Conservation (phyloP, 2,329 filamentous ascomycete genomes). For the Dryadomyces sulphureus region DNA sequence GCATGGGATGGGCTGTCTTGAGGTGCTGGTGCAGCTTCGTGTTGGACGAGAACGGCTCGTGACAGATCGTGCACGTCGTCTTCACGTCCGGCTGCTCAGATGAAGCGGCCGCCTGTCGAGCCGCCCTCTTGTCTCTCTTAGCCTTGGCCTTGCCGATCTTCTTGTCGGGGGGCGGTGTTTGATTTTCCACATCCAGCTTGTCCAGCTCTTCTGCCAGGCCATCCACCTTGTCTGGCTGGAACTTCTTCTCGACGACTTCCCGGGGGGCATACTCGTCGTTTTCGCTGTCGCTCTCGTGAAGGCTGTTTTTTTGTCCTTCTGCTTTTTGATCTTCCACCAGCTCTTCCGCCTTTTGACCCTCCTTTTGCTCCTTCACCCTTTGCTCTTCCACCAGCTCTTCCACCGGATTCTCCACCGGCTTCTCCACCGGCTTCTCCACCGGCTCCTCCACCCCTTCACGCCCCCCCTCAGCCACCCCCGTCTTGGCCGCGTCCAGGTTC, state of each 20-base stretch:
- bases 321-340: background rate
- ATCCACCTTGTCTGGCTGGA: conserved; percentile 53
- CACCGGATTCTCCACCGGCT: background rate
- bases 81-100: background rate
- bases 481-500: conserved; percentile 21
- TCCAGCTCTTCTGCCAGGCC: conserved; percentile 86
- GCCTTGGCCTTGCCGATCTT: conserved; percentile 14
- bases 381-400: conserved; percentile 2
- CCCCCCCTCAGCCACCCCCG: background rate
- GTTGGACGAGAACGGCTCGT: conserved; percentile 9
- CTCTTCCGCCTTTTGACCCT: background rate
- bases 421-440: background rate
- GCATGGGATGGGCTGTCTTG: conserved; percentile 3
- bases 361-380: conserved; percentile 3
- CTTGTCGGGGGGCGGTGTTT: conserved; percentile 40
- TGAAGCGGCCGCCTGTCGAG: conserved; percentile 5
- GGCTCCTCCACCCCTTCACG: background rate
- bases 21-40: conserved; percentile 11
- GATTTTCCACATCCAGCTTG: conserved; percentile 47
- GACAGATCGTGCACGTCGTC: conserved; percentile 7
- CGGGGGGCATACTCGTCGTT: conserved; percentile 33
- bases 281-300: conserved; percentile 11
- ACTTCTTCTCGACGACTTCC: conserved; percentile 25
- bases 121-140: conserved; percentile 11
- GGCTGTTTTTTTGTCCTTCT: conserved; percentile 14